phyloP scores from a whole-genome alignment of 208 protist species.

The Endotrypanum monterogeii region DNA sequence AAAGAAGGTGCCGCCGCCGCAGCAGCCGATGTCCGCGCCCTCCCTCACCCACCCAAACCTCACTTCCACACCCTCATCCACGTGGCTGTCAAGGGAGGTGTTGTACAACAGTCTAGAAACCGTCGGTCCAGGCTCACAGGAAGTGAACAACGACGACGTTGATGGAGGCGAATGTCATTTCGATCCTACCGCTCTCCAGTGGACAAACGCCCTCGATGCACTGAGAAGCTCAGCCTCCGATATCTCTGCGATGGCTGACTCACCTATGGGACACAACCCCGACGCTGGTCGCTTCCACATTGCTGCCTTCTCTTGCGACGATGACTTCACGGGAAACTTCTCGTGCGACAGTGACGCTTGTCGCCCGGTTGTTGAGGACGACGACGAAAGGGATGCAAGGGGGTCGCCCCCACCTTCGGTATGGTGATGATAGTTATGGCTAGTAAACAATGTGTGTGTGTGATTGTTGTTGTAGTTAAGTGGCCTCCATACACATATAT shows the following conservation, averaged over 20 bases:
- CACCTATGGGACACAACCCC: not conserved
- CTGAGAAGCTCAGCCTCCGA: conserved; percentile 13
- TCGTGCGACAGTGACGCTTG: not conserved
- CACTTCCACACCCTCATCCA: conserved; percentile 3
- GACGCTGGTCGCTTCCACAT: not conserved
- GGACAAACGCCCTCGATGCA: conserved; percentile 21
- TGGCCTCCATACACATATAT: too few species aligned
- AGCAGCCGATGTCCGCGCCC: not conserved
- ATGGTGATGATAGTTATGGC: too few species aligned
- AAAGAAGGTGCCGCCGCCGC: conserved; percentile 3
- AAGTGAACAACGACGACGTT: not conserved
- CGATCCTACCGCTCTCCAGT: conserved; percentile 2
- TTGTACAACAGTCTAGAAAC: not conserved
- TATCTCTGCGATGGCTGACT: conserved; percentile 6
- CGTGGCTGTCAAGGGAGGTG: not conserved
- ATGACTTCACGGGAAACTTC: not conserved
- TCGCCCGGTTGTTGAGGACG: conserved; percentile 18
- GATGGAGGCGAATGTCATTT: not conserved
- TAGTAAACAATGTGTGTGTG: too few species aligned
- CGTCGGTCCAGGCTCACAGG: not conserved
- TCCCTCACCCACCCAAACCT: not conserved
- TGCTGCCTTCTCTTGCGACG: not conserved
- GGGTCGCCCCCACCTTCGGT: too few species aligned
- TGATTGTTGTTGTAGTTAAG: too few species aligned
- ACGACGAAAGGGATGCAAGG: conserved; percentile 16